These are phyloP conservation scores for Phalaenopsis equestris DNA, from an alignment of 106 monocot genomes.

Conservation along the genomic window DNA sequence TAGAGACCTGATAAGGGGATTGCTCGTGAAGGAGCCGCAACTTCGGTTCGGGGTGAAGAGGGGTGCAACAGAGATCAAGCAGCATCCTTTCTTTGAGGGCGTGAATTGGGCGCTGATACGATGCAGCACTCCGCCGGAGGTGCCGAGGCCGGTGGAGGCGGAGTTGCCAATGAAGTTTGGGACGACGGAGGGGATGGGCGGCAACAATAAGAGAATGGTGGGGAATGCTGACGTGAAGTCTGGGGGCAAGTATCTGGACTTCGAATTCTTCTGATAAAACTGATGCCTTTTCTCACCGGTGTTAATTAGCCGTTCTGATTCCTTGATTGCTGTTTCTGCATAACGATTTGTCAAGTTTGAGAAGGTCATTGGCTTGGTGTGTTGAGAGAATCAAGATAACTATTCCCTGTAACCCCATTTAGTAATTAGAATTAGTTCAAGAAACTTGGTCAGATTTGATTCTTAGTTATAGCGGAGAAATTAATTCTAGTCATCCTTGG, in stretches of 20 bases:
- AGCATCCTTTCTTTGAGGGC: conserved; percentile 21
- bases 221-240: conserved; percentile 12
- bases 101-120: conserved; percentile 22
- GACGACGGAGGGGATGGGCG: neutral
- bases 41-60: conserved; percentile 22
- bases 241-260: conserved; percentile 21
- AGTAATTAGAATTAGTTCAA: neutral
- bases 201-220: conserved; percentile 15
- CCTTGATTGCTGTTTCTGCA: neutral
- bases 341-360: neutral
- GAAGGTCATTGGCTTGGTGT: neutral
- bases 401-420: neutral
- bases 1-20: conserved; percentile 16
- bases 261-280: conserved; percentile 17
- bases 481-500: neutral
- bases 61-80: conserved; percentile 25
- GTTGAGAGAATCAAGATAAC: neutral
- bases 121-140: conserved; percentile 22
- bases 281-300: neutral
- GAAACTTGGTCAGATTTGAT: neutral
- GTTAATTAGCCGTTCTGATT: neutral
- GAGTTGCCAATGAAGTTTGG: conserved; percentile 14
- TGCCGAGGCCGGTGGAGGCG: conserved; percentile 10
- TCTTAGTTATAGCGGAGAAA: neutral
- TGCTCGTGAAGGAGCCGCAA: conserved; percentile 22